Percentiles rank a stretch among this genome's conserved stretches.
Evolutionary conservation across 2,329 filamentous ascomycete genomes (phyloP).

Genomic region (Xylariaceae sp.): DNA sequence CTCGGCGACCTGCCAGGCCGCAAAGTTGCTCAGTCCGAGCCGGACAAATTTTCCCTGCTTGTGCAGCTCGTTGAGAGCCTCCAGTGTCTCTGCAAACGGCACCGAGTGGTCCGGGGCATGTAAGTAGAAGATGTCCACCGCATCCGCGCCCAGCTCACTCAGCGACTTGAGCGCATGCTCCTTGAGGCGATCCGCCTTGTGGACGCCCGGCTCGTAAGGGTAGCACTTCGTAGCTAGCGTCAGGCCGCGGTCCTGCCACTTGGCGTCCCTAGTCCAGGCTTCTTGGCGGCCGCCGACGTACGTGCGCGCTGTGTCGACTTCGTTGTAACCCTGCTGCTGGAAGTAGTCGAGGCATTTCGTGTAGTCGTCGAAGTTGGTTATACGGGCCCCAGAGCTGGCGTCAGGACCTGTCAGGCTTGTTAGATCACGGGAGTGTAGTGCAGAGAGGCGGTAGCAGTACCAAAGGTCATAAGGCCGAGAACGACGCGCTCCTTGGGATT

Average conservation of each 20-base stretch:
- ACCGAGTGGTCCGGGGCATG: slow-evolving; percentile 57
- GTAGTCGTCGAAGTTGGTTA: slow-evolving; percentile 59
- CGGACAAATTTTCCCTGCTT: slow-evolving; percentile 75
- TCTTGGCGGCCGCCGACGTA: slow-evolving; percentile 72
- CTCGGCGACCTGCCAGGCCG: slow-evolving; percentile 79
- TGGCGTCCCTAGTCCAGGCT: slow-evolving; percentile 64
- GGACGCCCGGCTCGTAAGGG: slow-evolving; percentile 48
- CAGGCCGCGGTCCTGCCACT: slow-evolving; percentile 70
- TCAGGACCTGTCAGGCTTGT: too few relatives aligned
- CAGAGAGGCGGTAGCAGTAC: too few relatives aligned
- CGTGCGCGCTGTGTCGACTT: slow-evolving; percentile 73
- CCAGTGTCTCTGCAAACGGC: slow-evolving; percentile 69
- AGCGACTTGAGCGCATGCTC: slow-evolving; percentile 58
- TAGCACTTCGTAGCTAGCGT: slow-evolving; percentile 73
- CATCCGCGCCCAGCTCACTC: slow-evolving; percentile 62
- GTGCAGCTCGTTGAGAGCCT: slow-evolving; percentile 68
- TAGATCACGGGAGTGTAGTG: too few relatives aligned
- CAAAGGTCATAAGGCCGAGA: slow-evolving; percentile 78
- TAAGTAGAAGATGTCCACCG: slow-evolving; percentile 69
- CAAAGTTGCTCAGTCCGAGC: slow-evolving; percentile 74
- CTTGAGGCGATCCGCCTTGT: slow-evolving; percentile 55
- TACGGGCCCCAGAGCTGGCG: slow-evolving; percentile 54
- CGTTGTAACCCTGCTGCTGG: slow-evolving; percentile 68
- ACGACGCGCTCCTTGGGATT: too few relatives aligned
- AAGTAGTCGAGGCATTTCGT: slow-evolving; percentile 66